Evolutionary conservation across 2,329 filamentous ascomycete species (phyloP), one percentile per base, ranked within the genome.

Genomic region (Drechslera avenae): DNA sequence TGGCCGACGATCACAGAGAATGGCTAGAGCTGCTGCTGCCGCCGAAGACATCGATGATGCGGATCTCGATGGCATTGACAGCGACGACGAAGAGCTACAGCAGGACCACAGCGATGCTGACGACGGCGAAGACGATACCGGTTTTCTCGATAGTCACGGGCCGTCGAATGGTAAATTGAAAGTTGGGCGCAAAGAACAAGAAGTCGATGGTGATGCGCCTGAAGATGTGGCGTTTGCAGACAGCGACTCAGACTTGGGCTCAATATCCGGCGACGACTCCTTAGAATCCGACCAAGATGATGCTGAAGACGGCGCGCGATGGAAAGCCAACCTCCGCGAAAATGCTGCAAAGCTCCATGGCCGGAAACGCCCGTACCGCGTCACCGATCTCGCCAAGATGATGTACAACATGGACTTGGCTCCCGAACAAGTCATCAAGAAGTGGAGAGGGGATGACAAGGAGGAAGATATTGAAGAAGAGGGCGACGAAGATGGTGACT

Each of bases 241-340:
- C 67, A 96, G 91, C 67, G 95, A 99, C 73, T 99, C 94, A 0
- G 95, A 99, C 70, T 81, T 99, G 4, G 94, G 94, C 5, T 96
- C 93, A 3, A 75, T 97, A 57, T 96, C 90, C 7, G 81, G 77
- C 7, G 82, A 84, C 6, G 82, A 82, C 39, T 79, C 79, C 0
- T 81, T 84, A n/a, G 77, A 79, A 9, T 75, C 78, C 4, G 78
- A 79, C 13, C 75, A 78, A 6, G 75, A 77, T 8, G 83, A 83
- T 14, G 88, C 90, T 44, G 90, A 93, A 39, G 87, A 88, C 32
- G 88, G 86, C 2, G 86, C 82, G 3, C 83, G 86, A 36, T 99
- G 95, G 95, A 99, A 99, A 73, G 84, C 89, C 18, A 92, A 96
- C 63, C 83, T 99, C 70, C 76, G 84, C 8, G 86, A 88, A 51